Evolutionary conservation across 2,329 filamentous ascomycete species (phyloP), one percentile per base, ranked within the genome.

Genomic region (Mycosphaerella arachidis): DNA sequence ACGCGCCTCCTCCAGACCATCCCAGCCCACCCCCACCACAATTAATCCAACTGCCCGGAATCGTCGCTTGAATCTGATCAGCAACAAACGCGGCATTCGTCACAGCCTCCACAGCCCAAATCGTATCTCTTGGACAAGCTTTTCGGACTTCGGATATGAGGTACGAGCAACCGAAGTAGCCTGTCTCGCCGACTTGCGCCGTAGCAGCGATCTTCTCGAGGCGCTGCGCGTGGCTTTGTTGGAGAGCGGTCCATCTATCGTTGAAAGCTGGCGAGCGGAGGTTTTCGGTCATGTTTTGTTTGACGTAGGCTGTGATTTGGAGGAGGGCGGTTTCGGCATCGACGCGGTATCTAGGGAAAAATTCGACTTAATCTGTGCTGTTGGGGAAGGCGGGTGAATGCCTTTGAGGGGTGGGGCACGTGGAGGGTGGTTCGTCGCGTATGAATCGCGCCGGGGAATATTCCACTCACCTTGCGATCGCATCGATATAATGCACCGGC

Each of bases 21-120:
- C 90, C 90, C 0, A 93, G 84, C 1, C 90, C 90, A 13, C 89
- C 90, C 0, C 88, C 90, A 1, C 90, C 90, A 70, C 89, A 92
- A 72, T 92, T 92, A 68, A 93, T 85, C 87, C 87, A 92, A 0
- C 84, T 86, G 0, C 89, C 88, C 0, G 90, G 89, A 0, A 85
- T 70, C 0, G 81, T 86, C 2, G 85, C 82, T 67, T 86, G 85
- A 7, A 94, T 76, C 64, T 92, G 89, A 65, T 94, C 88, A 29
- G 84, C 81, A 0, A 92, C 85, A 30, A 86, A 82, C 0, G 73
- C 74, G 0, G 86, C 86, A 59, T 89, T 85, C 0, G 90, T 94
- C 0, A 94, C 90, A 0, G 90, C 86, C 74, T 94, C 90, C 48
- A 94, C 79, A 2, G 86, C 87, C 77, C 84, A 93, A 61, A 93